phyloP scores from a whole-genome alignment of 768 basidiomycete genomes.

The Pleurotus giganteus region DNA sequence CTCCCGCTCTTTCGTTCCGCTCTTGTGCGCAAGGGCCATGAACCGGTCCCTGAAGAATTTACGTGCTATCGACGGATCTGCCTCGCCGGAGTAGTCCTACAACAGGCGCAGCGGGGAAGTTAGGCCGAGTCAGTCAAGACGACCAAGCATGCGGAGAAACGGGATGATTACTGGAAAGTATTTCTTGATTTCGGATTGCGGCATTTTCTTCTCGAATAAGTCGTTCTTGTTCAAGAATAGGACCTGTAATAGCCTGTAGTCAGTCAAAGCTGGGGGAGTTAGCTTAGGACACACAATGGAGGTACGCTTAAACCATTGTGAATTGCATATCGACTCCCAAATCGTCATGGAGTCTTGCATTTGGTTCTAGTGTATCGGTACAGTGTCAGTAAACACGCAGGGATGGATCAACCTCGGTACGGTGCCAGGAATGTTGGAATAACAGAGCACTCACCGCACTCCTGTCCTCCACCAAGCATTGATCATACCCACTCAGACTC shows the following conservation, averaged over 20 bases:
- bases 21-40: conserved; percentile 76
- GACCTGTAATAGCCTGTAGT: conserved; percentile 49
- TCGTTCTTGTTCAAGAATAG: conserved; percentile 96
- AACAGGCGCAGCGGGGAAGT: conserved; percentile 59
- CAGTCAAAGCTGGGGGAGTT: neutral
- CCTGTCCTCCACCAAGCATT: conserved; percentile 90
- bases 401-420: neutral
- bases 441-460: conserved; percentile 65
- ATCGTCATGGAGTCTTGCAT: conserved; percentile 99
- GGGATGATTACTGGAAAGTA: conserved; percentile 73
- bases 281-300: conserved; percentile 64
- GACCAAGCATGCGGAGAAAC: neutral
- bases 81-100: conserved; percentile 74
- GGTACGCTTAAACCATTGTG: conserved; percentile 94
- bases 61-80: conserved; percentile 53
- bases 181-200: conserved; percentile 77
- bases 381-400: too few species aligned
- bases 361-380: conserved; percentile 65
- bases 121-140: neutral
- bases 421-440: neutral
- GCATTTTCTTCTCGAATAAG: conserved; percentile 83
- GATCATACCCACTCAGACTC: conserved; percentile 90
- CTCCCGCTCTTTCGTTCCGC: conserved; percentile 85
- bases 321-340: conserved; percentile 97
- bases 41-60: conserved; percentile 92